These are phyloP conservation scores for Aspergillus tanneri DNA, from an alignment of 2,329 filamentous ascomycete species.

Conservation along the genomic window DNA sequence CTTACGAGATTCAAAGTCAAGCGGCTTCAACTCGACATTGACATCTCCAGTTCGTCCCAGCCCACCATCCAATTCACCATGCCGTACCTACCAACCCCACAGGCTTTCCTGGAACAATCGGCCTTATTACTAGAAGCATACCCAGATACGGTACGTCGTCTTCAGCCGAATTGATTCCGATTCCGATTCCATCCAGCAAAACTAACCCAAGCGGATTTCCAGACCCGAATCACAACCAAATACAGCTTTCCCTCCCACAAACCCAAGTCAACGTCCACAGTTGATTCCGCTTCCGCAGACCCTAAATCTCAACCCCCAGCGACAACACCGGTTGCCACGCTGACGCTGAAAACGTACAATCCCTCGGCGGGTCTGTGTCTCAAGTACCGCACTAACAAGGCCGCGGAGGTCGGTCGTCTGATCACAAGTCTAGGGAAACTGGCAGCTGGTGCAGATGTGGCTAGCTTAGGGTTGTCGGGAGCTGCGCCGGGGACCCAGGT, in stretches of 20 bases:
- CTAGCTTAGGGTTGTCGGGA: slow-evolving; percentile 44
- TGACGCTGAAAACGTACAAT: slow-evolving; percentile 88
- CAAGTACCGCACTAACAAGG: slow-evolving; percentile 90
- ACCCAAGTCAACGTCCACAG: slow-evolving; percentile 34
- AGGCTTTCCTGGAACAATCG: slow-evolving; percentile 91
- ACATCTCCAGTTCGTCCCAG: no score
- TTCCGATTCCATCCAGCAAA: slow-evolving; percentile 2
- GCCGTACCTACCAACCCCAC: slow-evolving; percentile 76
- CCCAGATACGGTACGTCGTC: slow-evolving; percentile 69
- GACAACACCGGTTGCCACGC: slow-evolving; percentile 63
- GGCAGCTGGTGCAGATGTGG: slow-evolving; percentile 66
- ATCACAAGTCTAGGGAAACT: slow-evolving; percentile 74
- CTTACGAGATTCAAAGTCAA: background rate
- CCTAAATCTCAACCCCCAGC: slow-evolving; percentile 24
- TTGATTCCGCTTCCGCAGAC: slow-evolving; percentile 12
- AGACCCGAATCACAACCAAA: slow-evolving; percentile 91
- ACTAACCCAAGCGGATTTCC: slow-evolving; percentile 8
- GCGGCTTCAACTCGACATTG: background rate
- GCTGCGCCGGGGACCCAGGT: slow-evolving; percentile 29
- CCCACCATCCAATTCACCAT: slow-evolving; percentile 49
- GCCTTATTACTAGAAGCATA: slow-evolving; percentile 80
- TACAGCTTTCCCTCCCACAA: slow-evolving; percentile 65
- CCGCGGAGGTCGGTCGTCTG: slow-evolving; percentile 81
- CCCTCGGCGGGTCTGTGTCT: slow-evolving; percentile 75
- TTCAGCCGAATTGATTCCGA: background rate